Conservation (phyloP, 441 rosid genomes). For the Daphne laureola region DNA sequence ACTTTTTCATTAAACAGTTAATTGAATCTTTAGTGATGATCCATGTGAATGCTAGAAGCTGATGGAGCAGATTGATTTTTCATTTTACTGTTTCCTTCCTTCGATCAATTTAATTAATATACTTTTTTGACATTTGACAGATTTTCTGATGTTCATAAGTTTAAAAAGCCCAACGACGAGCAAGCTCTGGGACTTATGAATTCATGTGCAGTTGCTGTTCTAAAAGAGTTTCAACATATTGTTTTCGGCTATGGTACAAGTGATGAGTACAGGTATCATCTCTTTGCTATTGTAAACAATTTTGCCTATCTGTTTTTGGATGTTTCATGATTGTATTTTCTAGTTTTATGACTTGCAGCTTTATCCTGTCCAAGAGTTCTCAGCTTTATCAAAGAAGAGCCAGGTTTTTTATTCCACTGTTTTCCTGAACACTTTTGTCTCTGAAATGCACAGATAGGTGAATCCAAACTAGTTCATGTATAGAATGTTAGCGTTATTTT, state of each 20-base stretch:
- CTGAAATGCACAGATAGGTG: background rate
- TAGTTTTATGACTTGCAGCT: constrained; percentile 36
- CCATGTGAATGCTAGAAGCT: no score
- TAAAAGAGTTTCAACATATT: constrained; percentile 61
- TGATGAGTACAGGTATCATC: constrained; percentile 77
- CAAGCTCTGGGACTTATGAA: constrained; percentile 93
- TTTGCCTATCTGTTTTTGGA: constrained; percentile 16
- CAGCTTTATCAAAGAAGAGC: constrained; percentile 50
- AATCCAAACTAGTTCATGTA: background rate
- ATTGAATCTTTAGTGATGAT: no score
- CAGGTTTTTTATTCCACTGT: constrained; percentile 37
- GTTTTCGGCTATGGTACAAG: constrained; percentile 81
- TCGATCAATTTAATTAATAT: background rate
- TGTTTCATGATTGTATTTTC: background rate
- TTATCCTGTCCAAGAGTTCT: constrained; percentile 63
- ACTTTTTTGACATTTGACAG: constrained; percentile 35
- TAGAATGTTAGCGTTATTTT: no score
- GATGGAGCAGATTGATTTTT: no score
- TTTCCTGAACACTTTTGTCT: background rate
- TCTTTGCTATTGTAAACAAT: constrained; percentile 8
- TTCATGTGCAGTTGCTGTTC: constrained; percentile 72
- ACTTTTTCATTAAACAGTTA: no score
- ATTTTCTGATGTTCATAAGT: constrained; percentile 82
- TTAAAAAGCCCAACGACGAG: constrained; percentile 86
- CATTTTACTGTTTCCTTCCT: background rate